Base-by-base conservation (phyloP, 257 asterid genomes). In the Striga asiatica region DNA sequence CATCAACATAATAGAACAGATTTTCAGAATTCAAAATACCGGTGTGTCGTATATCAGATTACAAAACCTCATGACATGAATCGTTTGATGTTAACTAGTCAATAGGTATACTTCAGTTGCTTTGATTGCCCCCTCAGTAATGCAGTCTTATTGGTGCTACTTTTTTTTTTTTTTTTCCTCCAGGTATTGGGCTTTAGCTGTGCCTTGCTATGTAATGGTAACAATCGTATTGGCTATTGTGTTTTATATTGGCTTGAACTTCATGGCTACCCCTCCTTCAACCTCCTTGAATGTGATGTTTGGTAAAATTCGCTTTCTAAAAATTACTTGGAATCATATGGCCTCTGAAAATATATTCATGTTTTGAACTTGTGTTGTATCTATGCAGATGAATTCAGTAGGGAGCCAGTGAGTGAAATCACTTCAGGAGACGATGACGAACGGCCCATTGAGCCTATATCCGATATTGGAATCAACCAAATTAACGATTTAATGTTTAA, bases 161-260 rank as follows among this genome's bases (percentile, higher is more conserved):
- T n/a, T n/a, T n/a, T n/a, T n/a, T n/a, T n/a, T n/a, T n/a, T n/a
- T n/a, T n/a, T n/a, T n/a, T n/a, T n/a, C n/a, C n/a, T n/a, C n/a
- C 91, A 89, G 95, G 76, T 80, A 80, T 53, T 87, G 94, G 96
- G 95, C 96, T 59, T 60, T 87, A 83, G 93, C 85, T 41, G 80
- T 74, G 67, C 98, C 96, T 21, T 78, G 95, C 21, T 87, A 75
- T 72, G 51, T 53, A 25, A 80, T 77, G 77, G 81, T 84, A 66
- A 73, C 89, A 9, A 45, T 82, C 50, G 72, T 65, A 31, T 67
- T 87, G 66, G 89, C 80, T 11, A 57, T 84, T 42, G 81, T 66
- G 39, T 74, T 84, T 49, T 87, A 87, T 58, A 76, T 79, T 31
- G 94, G 94, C 67, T 66, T 84, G 64, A 87, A 91, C 60, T 91